Evolutionary conservation across 2,329 filamentous ascomycete species (phyloP), one percentile per base, ranked within the genome.

Genomic region (Xylaria hypoxylon): DNA sequence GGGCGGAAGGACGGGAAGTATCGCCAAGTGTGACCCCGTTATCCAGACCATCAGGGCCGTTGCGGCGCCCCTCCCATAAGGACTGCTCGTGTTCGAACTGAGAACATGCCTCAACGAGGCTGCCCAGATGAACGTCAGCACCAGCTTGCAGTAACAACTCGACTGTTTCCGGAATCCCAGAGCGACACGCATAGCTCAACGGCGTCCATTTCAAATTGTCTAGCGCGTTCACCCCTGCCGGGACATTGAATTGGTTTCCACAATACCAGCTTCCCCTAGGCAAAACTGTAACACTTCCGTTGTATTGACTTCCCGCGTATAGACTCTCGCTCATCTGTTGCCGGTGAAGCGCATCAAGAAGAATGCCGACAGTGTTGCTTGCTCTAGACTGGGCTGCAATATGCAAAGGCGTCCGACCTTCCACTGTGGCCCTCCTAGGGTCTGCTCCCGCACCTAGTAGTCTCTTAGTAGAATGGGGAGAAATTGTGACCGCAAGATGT

Each of bases 101-200:
- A 35, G 44, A 2, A 53, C 48, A 61, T 47, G 59, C 59, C 11
- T 26, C 26, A 44, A 61, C 3, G 5, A 47, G 10, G 7, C 38
- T 35, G 19, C 19, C 17, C 3, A 28, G 13, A 38, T 22, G 28
- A 24, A 53, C 48, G 19, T 33, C 13, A 24, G 59, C 59, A 19
- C 33, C 33, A 35, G 59, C 59, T 31, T 38, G 48, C 6, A 61
- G 50, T 35, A 61, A 35, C 8, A 61, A 38, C 7, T 17, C 59
- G 17, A 61, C 59, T 24, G 50, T 53, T 53, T 61, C 59, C 15
- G 59, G 59, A 38, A 38, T 61, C 50, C 59, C 59, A n/a, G 59
- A 61, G 28, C 59, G 59, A 61, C 59, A 61, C 6, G 59, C 59
- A 28, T 61, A 61, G 26, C 17, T 10, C 40, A 61, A 38, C 44